Conservation (phyloP, 345 rosid species). For the Aquilaria malaccensis region DNA sequence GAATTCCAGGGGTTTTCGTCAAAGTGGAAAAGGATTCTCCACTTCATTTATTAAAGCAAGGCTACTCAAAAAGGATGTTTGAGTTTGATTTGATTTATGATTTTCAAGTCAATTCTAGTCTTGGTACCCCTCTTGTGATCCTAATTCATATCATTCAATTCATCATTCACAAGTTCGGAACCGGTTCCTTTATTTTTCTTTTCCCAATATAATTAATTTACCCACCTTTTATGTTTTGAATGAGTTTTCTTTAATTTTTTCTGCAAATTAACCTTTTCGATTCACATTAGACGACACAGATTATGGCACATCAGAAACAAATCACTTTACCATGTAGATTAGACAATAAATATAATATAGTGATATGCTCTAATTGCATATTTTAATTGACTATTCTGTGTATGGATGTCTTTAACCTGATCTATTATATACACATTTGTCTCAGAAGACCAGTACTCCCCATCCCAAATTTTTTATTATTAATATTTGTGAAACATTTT, state of each 20-base stretch:
- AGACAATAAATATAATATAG: no score
- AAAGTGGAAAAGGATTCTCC: slow-evolving; percentile 22
- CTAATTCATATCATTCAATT: background rate
- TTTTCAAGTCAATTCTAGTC: background rate
- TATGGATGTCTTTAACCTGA: no score
- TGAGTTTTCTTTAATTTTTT: background rate
- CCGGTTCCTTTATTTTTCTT: background rate
- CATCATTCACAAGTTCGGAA: no score
- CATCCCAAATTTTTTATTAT: no score
- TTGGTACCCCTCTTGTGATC: background rate
- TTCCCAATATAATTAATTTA: background rate
- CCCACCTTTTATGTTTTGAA: background rate
- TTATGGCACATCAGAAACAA: no score
- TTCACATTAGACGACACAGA: no score
- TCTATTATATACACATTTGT: no score
- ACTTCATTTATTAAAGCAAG: slow-evolving; percentile 14
- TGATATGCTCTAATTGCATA: no score
- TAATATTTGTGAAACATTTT: no score
- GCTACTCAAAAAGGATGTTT: slow-evolving; percentile 10
- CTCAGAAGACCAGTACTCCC: no score
- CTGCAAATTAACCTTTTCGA: background rate
- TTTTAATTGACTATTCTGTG: no score
- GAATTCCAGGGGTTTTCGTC: slow-evolving; percentile 28
- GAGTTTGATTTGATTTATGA: slow-evolving; percentile 5
- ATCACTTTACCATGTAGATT: no score